Evolutionary conservation across 805 yeast species (phyloP), one percentile per base, ranked within the genome.

Genomic region (Wickerhamomyces xylosicus): DNA sequence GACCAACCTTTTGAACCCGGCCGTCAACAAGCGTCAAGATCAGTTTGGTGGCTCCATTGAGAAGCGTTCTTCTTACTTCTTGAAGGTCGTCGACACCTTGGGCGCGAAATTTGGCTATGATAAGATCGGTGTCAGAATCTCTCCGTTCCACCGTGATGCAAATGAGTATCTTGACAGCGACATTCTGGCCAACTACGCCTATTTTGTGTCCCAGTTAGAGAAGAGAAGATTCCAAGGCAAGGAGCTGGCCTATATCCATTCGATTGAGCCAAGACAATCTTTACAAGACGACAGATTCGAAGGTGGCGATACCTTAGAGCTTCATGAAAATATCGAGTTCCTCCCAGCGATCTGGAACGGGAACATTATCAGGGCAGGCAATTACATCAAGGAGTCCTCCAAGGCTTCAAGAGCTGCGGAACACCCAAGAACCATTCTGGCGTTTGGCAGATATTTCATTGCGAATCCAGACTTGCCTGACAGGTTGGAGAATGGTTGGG

Each of bases 11-110:
- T 52, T 77, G 47, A 71, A 74, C 34, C 63, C 66, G 11, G 48
- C 57, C 7, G 59, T 66, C 36, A 67, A 68, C 53, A 56, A 70
- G 37, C 56, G 69, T 58, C 64, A 67, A 5, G 80, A 74, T 52
- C 63, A 69, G 46, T 74, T 73, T 45, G 80, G 79, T 44, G 79
- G 77, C 4, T 59, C 67, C 7, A 64, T 71, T 46, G 75, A 68
- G 48, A 66, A 64, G 48, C 56, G 70, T 41, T 56, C 64, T 14
- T 56, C 66, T 36, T 54, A 67, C 33, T 39, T 55, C 1, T 52
- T 68, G 22, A 77, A 72, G 47, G 62, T 75, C 16, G 60, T 77
- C 17, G 79, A 74, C 46, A 69, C 71, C 3, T 47, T 74, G 29
- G 59, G 61, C 20, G 69, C 57, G 5, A 74, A 71, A 2, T 56